Evolutionary conservation across 257 asterid species (phyloP).

Genomic region (Lycium barbarum): DNA sequence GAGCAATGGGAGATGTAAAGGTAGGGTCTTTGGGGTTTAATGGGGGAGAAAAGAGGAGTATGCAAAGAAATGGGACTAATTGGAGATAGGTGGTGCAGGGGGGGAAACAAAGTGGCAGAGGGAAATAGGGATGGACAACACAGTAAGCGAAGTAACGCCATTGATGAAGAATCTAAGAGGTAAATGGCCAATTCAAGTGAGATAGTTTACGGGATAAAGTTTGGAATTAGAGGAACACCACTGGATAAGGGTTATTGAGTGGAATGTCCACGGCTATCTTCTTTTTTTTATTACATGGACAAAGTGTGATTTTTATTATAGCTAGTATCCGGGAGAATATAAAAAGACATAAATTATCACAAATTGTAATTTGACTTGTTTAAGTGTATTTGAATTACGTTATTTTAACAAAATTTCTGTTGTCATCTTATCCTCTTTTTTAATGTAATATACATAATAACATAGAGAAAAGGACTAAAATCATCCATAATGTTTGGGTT

Average conservation of each 20-base stretch:
- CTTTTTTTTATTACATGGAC: too few species aligned
- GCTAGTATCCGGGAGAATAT: too few species aligned
- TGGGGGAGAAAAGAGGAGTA: constrained; percentile 19
- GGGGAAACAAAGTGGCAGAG: constrained; percentile 12
- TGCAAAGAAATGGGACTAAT: constrained; percentile 24
- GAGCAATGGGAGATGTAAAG: constrained; percentile 43
- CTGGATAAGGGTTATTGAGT: constrained; percentile 9
- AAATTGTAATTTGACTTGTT: too few species aligned
- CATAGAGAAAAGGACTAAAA: too few species aligned
- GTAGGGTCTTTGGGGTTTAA: constrained; percentile 42
- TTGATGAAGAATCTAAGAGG: neutral
- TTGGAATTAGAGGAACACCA: neutral
- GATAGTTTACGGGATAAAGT: neutral
- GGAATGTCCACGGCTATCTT: neutral
- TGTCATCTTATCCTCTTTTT: too few species aligned
- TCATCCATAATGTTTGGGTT: too few species aligned
- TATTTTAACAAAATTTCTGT: too few species aligned
- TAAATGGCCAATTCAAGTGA: neutral
- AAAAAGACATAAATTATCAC: too few species aligned
- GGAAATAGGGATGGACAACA: constrained; percentile 36
- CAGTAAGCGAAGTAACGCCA: constrained; percentile 43
- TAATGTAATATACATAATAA: too few species aligned
- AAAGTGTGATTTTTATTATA: too few species aligned
- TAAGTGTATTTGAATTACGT: too few species aligned
- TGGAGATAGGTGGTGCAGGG: constrained; percentile 21